Evolutionary conservation across 352 stramenopile genomes (phyloP), one percentile per base, ranked within the genome.

Genomic region (Pythium volutum): DNA sequence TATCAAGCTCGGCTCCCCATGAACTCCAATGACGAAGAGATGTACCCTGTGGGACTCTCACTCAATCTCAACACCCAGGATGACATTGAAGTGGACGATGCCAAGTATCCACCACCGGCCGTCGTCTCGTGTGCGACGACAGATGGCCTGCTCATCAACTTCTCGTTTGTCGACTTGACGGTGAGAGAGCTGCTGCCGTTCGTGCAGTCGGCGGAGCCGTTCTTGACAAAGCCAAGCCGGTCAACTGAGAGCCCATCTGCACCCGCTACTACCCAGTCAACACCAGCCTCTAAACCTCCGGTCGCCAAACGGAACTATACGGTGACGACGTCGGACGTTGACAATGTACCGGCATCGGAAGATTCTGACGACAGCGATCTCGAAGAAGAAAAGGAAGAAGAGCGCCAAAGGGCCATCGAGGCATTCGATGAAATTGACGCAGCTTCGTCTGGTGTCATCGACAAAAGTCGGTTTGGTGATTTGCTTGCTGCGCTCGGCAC

Each of bases 1-100:
- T 91, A 86, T 43, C 79, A 89, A 68, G 79, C 82, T 18, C 82
- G 82, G 3, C 67, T 91, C 25, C 82, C 82, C 1, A 89, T 89
- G 79, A 87, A 83, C 23, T 66, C 62, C 16, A 59, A 86, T 12
- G 82, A 91, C 45, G 79, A 88, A 41, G 82, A 91, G 49, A 85
- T 77, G 26, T 91, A 74, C 49, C 82, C 76, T 16, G 71, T 87
- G 43, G 77, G 79, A 0, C 57, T 91, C 53, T 64, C 66, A 14
- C 62, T 89, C 45, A 78, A 84, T 63, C 64, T 91, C 27, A 91
- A 89, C 50, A 75, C 79, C 14, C 75, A 62, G 12, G 67, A 59
- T 9, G 48, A 68, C 9, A 60, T 89, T n/a, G 45, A 73, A 46
- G 72, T 88, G 8, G 79, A 89, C 46, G 79, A 88, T 11, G 64